Conservation (phyloP, 1,139 yeast genomes). For the Sugiyamaella pinicola region DNA sequence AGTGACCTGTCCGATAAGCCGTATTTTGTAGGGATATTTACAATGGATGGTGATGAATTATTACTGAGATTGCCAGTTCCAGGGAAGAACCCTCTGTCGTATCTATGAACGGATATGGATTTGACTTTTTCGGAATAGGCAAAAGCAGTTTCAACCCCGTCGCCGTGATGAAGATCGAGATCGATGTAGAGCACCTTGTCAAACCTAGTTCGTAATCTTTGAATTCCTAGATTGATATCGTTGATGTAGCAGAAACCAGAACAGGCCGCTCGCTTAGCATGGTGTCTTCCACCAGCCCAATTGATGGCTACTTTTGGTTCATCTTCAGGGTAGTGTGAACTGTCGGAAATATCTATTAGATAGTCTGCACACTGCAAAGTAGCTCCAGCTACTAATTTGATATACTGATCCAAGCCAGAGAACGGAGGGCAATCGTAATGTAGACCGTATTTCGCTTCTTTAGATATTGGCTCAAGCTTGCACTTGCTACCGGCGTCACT, state of each 20-base stretch:
- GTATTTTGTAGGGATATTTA: constrained; percentile 59
- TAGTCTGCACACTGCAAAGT: constrained; percentile 54
- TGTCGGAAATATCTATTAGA: constrained; percentile 30
- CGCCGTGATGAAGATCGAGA: constrained; percentile 77
- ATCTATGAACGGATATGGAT: constrained; percentile 66
- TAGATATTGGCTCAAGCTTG: neutral
- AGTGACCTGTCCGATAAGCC: constrained; percentile 58
- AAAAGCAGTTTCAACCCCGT: constrained; percentile 74
- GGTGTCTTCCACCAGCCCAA: constrained; percentile 85
- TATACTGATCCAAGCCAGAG: constrained; percentile 55
- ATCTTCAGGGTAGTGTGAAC: neutral
- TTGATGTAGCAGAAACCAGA: constrained; percentile 77
- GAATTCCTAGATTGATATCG: constrained; percentile 62
- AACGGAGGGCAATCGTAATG: constrained; percentile 68
- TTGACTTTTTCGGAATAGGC: constrained; percentile 56
- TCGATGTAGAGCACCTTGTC: constrained; percentile 64
- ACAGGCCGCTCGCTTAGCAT: constrained; percentile 57
- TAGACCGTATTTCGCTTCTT: constrained; percentile 39
- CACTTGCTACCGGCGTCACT: constrained; percentile 15
- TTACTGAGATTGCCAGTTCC: constrained; percentile 55
- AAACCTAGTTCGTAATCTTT: constrained; percentile 50
- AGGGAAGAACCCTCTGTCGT: constrained; percentile 70
- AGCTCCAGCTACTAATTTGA: constrained; percentile 57
- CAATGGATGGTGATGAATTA: constrained; percentile 34
- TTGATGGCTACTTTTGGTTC: constrained; percentile 53